Evolutionary conservation across 1,139 yeast species (phyloP).

Genomic region (Zhuliangozyma parablackwelliae): DNA sequence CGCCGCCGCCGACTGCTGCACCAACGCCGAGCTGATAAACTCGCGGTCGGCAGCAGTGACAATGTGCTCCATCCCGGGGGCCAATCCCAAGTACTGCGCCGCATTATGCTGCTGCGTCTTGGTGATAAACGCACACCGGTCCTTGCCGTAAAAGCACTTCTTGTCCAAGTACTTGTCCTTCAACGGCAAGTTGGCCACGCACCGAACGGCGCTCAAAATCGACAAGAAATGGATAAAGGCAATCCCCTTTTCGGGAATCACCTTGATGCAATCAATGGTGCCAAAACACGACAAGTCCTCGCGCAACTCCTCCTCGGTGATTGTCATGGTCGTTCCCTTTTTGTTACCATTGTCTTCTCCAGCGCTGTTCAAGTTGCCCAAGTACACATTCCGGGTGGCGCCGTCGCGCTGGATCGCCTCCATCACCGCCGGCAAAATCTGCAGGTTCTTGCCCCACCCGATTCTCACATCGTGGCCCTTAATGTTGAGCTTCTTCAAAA

Average conservation of each 20-base stretch:
- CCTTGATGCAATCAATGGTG: constrained; percentile 52
- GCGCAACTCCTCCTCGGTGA: constrained; percentile 55
- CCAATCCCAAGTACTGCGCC: constrained; percentile 87
- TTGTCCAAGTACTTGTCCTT: constrained; percentile 53
- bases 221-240: constrained; percentile 60
- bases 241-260: constrained; percentile 55
- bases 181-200: constrained; percentile 54
- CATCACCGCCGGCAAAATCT: constrained; percentile 64
- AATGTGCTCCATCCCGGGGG: constrained; percentile 84
- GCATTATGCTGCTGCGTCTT: constrained; percentile 97
- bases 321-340: constrained; percentile 6
- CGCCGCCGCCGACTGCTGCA: constrained; percentile 67
- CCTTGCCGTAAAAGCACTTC: constrained; percentile 59
- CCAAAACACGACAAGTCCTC: constrained; percentile 51
- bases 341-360: constrained; percentile 24
- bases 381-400: constrained; percentile 86
- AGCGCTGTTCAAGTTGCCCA: constrained; percentile 62
- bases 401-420: constrained; percentile 78
- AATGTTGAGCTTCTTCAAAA: constrained; percentile 51
- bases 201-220: constrained; percentile 53
- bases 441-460: constrained; percentile 66
- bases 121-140: constrained; percentile 72
- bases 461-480: constrained; percentile 57
- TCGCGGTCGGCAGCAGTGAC: constrained; percentile 78
- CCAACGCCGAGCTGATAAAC: constrained; percentile 54